Percentiles rank a stretch among this genome's conserved stretches.
These are phyloP conservation scores for Cercospora sp. DNA, from an alignment of 2,329 filamentous ascomycete genomes.

Conservation along the genomic window DNA sequence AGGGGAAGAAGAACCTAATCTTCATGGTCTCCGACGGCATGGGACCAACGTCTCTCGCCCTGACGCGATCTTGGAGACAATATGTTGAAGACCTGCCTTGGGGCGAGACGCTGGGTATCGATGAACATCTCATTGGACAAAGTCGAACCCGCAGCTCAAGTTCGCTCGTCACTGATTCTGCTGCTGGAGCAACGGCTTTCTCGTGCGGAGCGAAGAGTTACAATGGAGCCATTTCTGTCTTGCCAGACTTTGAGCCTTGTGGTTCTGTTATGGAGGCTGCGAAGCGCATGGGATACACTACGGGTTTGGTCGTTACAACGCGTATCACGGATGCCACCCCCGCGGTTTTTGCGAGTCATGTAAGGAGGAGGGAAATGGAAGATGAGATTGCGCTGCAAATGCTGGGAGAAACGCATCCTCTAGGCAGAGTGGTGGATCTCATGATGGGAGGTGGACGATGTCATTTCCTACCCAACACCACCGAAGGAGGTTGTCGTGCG, in stretches of 20 bases:
- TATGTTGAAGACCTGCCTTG: constrained; percentile 69
- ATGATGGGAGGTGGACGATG: constrained; percentile 92
- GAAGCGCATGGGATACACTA: constrained; percentile 86
- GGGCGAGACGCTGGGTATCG: constrained; percentile 74
- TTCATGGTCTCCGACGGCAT: constrained; percentile 99
- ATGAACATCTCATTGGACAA: constrained; percentile 86
- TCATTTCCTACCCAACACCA: constrained; percentile 84
- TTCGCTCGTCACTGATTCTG: constrained; percentile 89
- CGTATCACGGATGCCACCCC: constrained; percentile 94
- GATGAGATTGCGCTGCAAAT: constrained; percentile 92
- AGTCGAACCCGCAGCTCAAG: constrained; percentile 82
- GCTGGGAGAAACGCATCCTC: constrained; percentile 73
- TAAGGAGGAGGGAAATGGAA: constrained; percentile 74
- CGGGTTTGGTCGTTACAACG: constrained; percentile 91
- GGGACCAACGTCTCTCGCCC: constrained; percentile 84
- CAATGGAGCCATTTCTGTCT: constrained; percentile 89
- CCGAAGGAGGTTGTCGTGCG: constrained; percentile 74
- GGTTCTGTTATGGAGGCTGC: constrained; percentile 92
- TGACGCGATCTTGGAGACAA: constrained; percentile 87
- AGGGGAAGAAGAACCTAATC: constrained; percentile 83
- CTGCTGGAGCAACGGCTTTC: constrained; percentile 96
- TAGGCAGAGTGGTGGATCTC: constrained; percentile 85
- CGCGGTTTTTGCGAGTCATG: constrained; percentile 90
- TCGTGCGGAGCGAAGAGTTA: constrained; percentile 92
- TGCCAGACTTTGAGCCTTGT: constrained; percentile 82